These are phyloP conservation scores for Solanum hybrid DNA, from an alignment of 305 asterid genomes.

Conservation along the genomic window DNA sequence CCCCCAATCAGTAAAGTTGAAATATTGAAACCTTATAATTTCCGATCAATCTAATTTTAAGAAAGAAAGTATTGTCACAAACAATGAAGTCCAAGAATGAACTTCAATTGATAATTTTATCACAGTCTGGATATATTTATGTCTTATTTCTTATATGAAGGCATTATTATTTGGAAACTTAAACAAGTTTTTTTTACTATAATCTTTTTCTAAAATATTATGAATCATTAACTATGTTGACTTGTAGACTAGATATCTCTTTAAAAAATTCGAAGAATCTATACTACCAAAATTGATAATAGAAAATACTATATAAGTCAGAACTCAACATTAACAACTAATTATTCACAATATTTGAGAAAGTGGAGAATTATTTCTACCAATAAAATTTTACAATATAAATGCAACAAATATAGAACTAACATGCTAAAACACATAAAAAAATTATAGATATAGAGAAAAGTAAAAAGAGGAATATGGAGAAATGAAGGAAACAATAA, in stretches of 20 bases:
- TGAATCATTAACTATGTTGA: not conserved
- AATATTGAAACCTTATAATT: too few relatives aligned
- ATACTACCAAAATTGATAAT: not conserved
- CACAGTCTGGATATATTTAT: not conserved
- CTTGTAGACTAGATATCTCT: not conserved
- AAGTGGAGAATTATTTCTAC: not conserved
- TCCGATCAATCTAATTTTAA: too few relatives aligned
- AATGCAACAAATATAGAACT: not conserved
- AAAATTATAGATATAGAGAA: not conserved
- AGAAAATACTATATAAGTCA: not conserved
- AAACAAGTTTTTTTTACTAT: not conserved
- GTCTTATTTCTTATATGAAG: not conserved
- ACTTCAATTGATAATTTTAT: not conserved
- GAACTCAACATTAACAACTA: not conserved
- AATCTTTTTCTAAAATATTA: not conserved
- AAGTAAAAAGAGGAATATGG: not conserved
- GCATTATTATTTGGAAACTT: not conserved
- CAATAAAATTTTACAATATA: not conserved
- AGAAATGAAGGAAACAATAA: not conserved
- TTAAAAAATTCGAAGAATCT: not conserved
- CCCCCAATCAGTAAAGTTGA: not conserved
- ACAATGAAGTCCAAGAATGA: not conserved
- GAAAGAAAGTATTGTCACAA: not conserved
- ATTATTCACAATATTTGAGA: not conserved
- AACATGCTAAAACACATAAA: not conserved